Base-by-base conservation (phyloP, 345 rosid species). In the Citrus hindsii region DNA sequence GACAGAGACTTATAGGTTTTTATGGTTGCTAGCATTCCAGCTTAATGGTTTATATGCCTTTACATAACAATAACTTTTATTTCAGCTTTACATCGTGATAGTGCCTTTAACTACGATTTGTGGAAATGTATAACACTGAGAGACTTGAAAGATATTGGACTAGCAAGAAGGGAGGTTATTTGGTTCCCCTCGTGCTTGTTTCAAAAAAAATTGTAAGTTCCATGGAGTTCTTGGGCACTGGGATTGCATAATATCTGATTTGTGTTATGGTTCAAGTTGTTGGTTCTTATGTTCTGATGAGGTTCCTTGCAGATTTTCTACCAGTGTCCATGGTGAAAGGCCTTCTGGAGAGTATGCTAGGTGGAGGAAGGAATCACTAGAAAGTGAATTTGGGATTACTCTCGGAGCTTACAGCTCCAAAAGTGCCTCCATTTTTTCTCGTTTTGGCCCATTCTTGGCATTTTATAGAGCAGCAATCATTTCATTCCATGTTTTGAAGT, bases 291-390 rank as follows among this genome's bases (percentile, higher is more conserved):
- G 35, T 32, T 72, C 4, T 72, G 35, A 25, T 48, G 9, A 14
- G 19, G 24, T 74, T 75, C 76, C 55, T 70, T 80, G 78, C 84
- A 96, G 98, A 79, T 89, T 82, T 83, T 92, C 91, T 7, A 89
- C 92, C 76, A 96, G 98, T 62, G 86, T 94, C 76, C 98, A 96
- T 71, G 97, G 94, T 38, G 95, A 83, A 83, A 89, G 89, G 82
- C 97, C 98, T 30, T 90, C 98, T 13, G 88, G 86, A 14, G 92
- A 92, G 81, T 94, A 94, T 75, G 98, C 98, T 42, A 96, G 91
- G 82, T 78, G 87, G 88, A 90, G 98, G 86, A 94, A 91, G 91
- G 97, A 96, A 83, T 94, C 98, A n/a, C 90, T 96, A 61, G 99
- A 94, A 85, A 91, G 90, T 72, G 92, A 96, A 86, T 94, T 94